A percentile compares a stretch with the other conserved stretches of the same genome.
Conservation (phyloP, 2,329 filamentous ascomycete species). For the Colletotrichum trifolii region DNA sequence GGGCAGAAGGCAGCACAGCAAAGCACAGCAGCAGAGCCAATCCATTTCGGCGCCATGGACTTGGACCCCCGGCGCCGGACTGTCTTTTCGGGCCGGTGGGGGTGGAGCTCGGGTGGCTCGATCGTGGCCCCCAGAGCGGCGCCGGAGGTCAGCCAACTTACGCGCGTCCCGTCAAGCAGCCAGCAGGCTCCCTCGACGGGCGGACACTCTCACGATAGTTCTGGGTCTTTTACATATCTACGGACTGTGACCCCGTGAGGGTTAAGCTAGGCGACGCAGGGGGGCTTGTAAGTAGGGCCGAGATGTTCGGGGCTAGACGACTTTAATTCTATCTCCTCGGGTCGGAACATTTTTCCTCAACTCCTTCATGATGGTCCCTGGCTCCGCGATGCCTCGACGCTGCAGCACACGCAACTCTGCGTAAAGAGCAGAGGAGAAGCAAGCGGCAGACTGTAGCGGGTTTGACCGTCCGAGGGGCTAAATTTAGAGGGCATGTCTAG, state of each 20-base stretch:
- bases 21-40: too few relatives aligned
- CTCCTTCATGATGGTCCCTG: neutral
- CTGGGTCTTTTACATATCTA: too few relatives aligned
- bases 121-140: slow-evolving; percentile 26
- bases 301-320: slow-evolving; percentile 23
- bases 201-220: neutral
- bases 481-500: slow-evolving; percentile 33
- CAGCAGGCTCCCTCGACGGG: neutral
- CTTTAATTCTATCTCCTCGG: slow-evolving; percentile 10
- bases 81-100: slow-evolving; percentile 24
- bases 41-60: slow-evolving; percentile 10
- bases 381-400: neutral
- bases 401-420: neutral
- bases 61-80: slow-evolving; percentile 9
- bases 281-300: slow-evolving; percentile 6
- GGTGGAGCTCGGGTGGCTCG: slow-evolving; percentile 24
- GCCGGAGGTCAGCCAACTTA: slow-evolving; percentile 25
- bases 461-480: slow-evolving; percentile 4
- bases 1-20: too few relatives aligned
- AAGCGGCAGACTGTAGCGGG: neutral
- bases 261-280: slow-evolving; percentile 1
- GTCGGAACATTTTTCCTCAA: slow-evolving; percentile 2
- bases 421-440: neutral
- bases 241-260: too few relatives aligned
- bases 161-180: slow-evolving; percentile 16